These are phyloP conservation scores for Magnusiomyces suaveolens DNA, from an alignment of 1,139 yeast species.

Conservation along the genomic window DNA sequence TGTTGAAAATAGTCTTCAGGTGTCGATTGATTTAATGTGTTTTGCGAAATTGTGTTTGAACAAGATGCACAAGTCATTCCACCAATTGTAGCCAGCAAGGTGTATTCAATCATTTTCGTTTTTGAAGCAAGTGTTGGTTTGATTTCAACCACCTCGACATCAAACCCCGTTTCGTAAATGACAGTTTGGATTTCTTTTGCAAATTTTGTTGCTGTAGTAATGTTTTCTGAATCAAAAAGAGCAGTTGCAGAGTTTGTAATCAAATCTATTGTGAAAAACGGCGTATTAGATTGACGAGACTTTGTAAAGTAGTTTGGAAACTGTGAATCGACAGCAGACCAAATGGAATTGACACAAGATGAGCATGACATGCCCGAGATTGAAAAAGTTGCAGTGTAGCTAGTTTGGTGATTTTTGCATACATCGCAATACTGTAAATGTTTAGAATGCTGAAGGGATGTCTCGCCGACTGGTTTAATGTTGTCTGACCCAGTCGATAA, in stretches of 20 bases:
- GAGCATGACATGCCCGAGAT: constrained; percentile 62
- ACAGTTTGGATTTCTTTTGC: constrained; percentile 42
- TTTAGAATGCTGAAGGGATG: no score
- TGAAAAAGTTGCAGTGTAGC: constrained; percentile 44
- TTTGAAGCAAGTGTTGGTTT: constrained; percentile 41
- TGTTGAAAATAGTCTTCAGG: no score
- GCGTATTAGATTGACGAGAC: background rate
- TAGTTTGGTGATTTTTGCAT: constrained; percentile 16
- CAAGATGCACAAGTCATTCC: constrained; percentile 76
- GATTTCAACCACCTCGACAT: constrained; percentile 48
- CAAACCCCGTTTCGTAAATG: constrained; percentile 49
- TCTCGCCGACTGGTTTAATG: no score
- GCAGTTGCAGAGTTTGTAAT: constrained; percentile 12
- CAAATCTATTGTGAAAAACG: constrained; percentile 21
- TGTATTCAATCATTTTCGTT: no score
- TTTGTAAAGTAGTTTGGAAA: background rate
- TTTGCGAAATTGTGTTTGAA: constrained; percentile 41
- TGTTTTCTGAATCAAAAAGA: background rate
- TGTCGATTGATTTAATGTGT: constrained; percentile 42
- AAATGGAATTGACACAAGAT: constrained; percentile 44
- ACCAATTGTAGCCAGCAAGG: constrained; percentile 59
- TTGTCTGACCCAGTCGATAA: no score
- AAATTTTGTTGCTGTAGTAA: constrained; percentile 29
- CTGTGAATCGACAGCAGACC: constrained; percentile 32
- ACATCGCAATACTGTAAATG: constrained; percentile 33